Base-by-base conservation (phyloP, 352 stramenopile genomes). In the Pythium aquatile region DNA sequence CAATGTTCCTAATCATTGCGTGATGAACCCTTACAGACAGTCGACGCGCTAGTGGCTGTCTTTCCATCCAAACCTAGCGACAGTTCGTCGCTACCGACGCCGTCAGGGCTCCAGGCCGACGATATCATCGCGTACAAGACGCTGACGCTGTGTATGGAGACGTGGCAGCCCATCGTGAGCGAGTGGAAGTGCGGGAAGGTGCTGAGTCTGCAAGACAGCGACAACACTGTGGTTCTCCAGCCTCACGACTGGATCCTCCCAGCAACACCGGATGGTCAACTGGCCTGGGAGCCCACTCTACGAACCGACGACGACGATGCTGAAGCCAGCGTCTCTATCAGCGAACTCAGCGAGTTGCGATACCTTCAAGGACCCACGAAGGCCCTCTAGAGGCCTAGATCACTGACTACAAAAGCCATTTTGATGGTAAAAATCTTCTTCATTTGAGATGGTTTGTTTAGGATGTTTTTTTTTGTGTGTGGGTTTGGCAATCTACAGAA, bases 101-200 rank as follows among this genome's bases (percentile, higher is more conserved):
- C 46, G 0, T 68, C 28, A 37, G 32, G 65, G 4, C 74, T 90
- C 30, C 60, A 83, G 53, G 57, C 37, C 0, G 72, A 74, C 37
- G 80, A 93, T 61, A 48, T 90, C 14, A 53, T 93, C 58, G 82
- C 79, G 5, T 91, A 87, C 68, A 90, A 90, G 68, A 93, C 84
- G 20, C 69, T 93, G 37, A 82, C 77, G 35, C 65, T 93, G 32
- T 91, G 83, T 39, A 74, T 91, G 49, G 78, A 90, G 66, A 91
- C 82, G n/a, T 93, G 79, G 63, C 82, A 93, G 58, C 85, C 85
- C 51, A 55, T 90, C 3, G 28, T 83, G 26, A 93, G 82, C 54
- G 79, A 82, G 2, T 93, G 85, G 85, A 73, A 79, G 48, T 85
- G 80, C 57, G 85, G 77, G 3, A 56, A 74, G 30, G 73, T 91